A percentile compares a stretch with the other conserved stretches of the same genome.
phyloP scores from a whole-genome alignment of 1,284 basidiomycete species.

The Sporisorium sorghi region DNA sequence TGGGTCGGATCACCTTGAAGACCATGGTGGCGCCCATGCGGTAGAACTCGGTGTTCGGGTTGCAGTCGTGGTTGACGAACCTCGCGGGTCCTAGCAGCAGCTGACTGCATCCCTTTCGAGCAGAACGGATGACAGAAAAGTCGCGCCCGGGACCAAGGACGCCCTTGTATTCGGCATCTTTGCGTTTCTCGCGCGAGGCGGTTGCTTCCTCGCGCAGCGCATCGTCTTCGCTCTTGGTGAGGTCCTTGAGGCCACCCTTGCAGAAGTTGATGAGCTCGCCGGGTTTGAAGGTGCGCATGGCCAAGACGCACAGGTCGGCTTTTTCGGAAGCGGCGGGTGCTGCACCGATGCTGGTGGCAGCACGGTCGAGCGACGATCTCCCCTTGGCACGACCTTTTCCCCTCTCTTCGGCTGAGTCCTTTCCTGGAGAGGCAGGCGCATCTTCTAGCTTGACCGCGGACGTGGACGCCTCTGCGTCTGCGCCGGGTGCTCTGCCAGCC shows the following conservation, averaged over 20 bases:
- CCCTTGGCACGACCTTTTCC: slow-evolving; percentile 33
- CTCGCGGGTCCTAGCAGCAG: slow-evolving; percentile 90
- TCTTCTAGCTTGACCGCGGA: slow-evolving; percentile 37
- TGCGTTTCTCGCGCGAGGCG: slow-evolving; percentile 49
- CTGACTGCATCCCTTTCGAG: slow-evolving; percentile 89
- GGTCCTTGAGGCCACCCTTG: slow-evolving; percentile 72
- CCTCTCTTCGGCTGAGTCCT: slow-evolving; percentile 23
- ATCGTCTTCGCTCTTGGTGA: slow-evolving; percentile 69
- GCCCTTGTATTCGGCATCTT: slow-evolving; percentile 71
- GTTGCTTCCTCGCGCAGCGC: slow-evolving; percentile 79
- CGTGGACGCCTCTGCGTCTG: slow-evolving; percentile 23
- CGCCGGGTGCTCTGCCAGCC: slow-evolving; percentile 19
- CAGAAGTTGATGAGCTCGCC: slow-evolving; percentile 82
- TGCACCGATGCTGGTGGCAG: slow-evolving; percentile 44
- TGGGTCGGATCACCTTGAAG: slow-evolving; percentile 84
- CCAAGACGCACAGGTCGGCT: slow-evolving; percentile 88
- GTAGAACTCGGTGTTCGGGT: slow-evolving; percentile 87
- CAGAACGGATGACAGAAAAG: slow-evolving; percentile 90
- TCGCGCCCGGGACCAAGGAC: slow-evolving; percentile 76
- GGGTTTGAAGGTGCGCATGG: slow-evolving; percentile 78
- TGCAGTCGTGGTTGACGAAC: slow-evolving; percentile 95
- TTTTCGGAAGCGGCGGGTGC: slow-evolving; percentile 73
- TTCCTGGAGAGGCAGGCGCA: slow-evolving; percentile 10
- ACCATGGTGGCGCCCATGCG: slow-evolving; percentile 87
- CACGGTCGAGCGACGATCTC: slow-evolving; percentile 49